These are phyloP conservation scores for Cryphonectria carpinicola DNA, from an alignment of 2,329 filamentous ascomycete species.

Conservation along the genomic window DNA sequence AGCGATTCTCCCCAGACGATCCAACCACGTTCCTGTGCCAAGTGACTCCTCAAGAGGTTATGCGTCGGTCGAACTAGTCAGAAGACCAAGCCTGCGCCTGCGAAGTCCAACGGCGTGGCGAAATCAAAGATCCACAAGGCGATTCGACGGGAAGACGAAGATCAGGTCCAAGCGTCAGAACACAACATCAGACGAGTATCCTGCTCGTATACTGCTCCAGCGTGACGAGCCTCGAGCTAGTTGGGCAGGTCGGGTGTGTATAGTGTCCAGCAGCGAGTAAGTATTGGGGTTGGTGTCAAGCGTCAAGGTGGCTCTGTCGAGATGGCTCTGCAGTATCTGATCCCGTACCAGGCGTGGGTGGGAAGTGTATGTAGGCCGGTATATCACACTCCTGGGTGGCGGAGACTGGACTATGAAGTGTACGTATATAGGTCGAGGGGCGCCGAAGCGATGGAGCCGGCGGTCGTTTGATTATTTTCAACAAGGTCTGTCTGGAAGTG, in stretches of 20 bases:
- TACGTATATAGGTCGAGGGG: conserved; percentile 32
- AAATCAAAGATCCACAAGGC: conserved; percentile 7
- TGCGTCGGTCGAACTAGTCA: conserved; percentile 11
- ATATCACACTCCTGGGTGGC: not conserved
- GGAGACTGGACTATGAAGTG: conserved; percentile 22
- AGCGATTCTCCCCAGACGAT: not conserved
- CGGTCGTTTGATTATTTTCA: conserved; percentile 45
- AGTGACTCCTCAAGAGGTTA: conserved; percentile 8
- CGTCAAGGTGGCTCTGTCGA: conserved; percentile 20
- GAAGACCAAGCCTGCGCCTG: conserved; percentile 3
- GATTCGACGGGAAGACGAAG: not conserved
- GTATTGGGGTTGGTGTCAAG: not conserved
- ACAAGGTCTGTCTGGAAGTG: conserved; percentile 42
- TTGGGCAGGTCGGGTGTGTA: conserved; percentile 1
- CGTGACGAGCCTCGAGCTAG: conserved; percentile 1
- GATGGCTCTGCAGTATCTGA: conserved; percentile 20
- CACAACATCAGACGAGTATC: conserved; percentile 17
- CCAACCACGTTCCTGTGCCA: not conserved
- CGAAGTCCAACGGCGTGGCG: conserved; percentile 11
- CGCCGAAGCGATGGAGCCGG: conserved; percentile 42
- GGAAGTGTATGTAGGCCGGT: not conserved
- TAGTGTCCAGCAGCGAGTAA: conserved; percentile 1
- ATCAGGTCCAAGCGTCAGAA: conserved; percentile 9
- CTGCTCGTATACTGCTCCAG: not conserved
- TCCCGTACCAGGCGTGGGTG: conserved; percentile 19